Percentiles rank a stretch among this genome's conserved stretches.
phyloP scores from a whole-genome alignment of 192 early-diverging fungal genomes.

The Coemansia brasiliensis region DNA sequence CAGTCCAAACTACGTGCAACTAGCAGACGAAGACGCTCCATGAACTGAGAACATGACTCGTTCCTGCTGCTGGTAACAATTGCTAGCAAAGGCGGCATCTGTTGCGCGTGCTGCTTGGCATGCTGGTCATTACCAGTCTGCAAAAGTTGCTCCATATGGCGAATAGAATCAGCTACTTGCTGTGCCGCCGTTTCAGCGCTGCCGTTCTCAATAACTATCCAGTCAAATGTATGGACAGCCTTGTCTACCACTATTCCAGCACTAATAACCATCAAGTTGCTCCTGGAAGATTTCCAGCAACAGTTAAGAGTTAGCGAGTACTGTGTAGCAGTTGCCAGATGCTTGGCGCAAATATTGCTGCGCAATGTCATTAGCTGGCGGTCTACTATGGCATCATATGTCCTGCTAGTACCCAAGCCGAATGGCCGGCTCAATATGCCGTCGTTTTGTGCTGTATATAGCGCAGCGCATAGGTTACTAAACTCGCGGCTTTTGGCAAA shows the following conservation, averaged over 20 bases:
- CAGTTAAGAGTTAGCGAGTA: constrained; percentile 1
- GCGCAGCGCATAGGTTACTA: constrained; percentile 4
- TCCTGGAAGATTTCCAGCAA: neutral
- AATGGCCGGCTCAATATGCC: constrained; percentile 5
- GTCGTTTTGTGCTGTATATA: constrained; percentile 14
- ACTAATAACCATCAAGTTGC: neutral
- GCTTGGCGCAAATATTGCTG: neutral
- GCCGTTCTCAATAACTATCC: constrained; percentile 1
- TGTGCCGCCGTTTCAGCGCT: neutral
- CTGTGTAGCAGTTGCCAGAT: neutral
- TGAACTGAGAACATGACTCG: neutral
- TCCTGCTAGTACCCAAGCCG: neutral
- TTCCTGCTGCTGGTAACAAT: neutral
- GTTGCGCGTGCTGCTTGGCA: neutral
- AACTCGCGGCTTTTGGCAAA: constrained; percentile 17
- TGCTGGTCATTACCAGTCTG: neutral
- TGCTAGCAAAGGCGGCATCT: constrained; percentile 7
- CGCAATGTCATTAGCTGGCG: neutral
- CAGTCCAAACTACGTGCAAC: neutral
- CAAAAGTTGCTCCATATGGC: neutral
- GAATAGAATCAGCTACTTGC: neutral
- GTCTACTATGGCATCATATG: constrained; percentile 6
- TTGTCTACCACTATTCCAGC: neutral
- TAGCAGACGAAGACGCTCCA: neutral
- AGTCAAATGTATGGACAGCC: neutral